These are phyloP conservation scores for Aquilaria malaccensis DNA, from an alignment of 345 rosid genomes.

Conservation along the genomic window DNA sequence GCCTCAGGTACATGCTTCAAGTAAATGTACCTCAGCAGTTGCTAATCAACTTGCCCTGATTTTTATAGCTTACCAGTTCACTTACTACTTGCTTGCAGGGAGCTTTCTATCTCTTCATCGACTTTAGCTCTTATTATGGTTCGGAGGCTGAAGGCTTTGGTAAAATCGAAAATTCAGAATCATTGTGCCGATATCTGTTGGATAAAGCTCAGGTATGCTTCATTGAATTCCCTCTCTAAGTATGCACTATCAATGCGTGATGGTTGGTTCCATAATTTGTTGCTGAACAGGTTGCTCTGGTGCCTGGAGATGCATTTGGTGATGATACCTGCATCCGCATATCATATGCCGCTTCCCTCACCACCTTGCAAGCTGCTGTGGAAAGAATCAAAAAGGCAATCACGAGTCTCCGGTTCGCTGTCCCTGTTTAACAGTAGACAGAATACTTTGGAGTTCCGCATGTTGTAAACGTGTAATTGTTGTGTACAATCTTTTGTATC, in stretches of 20 bases:
- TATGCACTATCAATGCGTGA: neutral
- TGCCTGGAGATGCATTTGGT: constrained; percentile 98
- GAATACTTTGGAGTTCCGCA: neutral
- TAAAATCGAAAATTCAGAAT: constrained; percentile 46
- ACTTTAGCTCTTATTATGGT: constrained; percentile 83
- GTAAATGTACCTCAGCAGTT: neutral
- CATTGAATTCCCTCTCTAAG: neutral
- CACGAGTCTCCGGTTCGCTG: constrained; percentile 38
- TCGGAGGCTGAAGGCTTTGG: constrained; percentile 75
- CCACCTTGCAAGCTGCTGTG: constrained; percentile 67
- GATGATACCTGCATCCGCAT: constrained; percentile 83
- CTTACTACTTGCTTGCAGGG: constrained; percentile 47
- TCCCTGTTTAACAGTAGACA: constrained; percentile 32
- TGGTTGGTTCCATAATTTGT: neutral
- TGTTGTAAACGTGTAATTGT: neutral
- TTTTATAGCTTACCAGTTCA: neutral
- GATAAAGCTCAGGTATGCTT: constrained; percentile 51
- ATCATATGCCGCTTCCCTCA: constrained; percentile 82
- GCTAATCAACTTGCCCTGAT: constrained; percentile 4
- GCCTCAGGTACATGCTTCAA: constrained; percentile 62
- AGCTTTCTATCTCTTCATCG: constrained; percentile 88
- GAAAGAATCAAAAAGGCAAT: constrained; percentile 80
- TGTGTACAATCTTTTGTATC: constrained; percentile 5
- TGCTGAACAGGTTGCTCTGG: constrained; percentile 69
- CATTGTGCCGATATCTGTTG: constrained; percentile 25